These are phyloP conservation scores for Kwoniella shandongensis DNA, from an alignment of 768 basidiomycete species.

Conservation along the genomic window DNA sequence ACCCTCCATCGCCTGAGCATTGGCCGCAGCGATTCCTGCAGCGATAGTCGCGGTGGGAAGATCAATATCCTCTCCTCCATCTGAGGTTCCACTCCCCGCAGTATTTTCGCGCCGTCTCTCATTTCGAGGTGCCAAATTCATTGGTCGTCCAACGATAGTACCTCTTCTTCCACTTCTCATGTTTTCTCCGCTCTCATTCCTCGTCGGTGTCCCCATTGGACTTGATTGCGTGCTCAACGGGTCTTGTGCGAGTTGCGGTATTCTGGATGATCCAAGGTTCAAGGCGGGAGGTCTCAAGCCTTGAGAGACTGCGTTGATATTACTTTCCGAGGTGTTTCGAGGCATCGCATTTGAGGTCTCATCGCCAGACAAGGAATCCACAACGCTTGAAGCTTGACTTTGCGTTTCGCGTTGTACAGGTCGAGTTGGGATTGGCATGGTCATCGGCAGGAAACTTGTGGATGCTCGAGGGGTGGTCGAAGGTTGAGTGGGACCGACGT, in stretches of 20 bases:
- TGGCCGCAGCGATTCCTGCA: conserved; percentile 25
- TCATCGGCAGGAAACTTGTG: conserved; percentile 30
- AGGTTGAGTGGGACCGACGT: conserved; percentile 9
- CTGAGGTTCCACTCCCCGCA: conserved; percentile 46
- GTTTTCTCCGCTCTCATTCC: conserved; percentile 24
- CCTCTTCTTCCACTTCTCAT: conserved; percentile 32
- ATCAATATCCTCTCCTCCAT: conserved; percentile 47
- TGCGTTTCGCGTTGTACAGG: conserved; percentile 9
- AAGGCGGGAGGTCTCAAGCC: conserved; percentile 27
- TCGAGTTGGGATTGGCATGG: conserved; percentile 32
- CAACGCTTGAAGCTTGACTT: conserved; percentile 37
- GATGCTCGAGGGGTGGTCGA: conserved; percentile 42
- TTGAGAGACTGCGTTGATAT: conserved; percentile 20
- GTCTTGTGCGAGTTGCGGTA: conserved; percentile 38
- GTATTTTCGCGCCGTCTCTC: conserved; percentile 26
- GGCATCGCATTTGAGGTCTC: conserved; percentile 26
- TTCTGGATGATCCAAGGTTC: conserved; percentile 30
- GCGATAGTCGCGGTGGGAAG: conserved; percentile 36
- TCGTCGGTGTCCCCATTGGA: conserved; percentile 49
- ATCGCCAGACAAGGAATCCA: conserved; percentile 38
- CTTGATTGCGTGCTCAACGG: conserved; percentile 47
- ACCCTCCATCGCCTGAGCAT: conserved; percentile 27
- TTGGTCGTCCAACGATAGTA: conserved; percentile 48
- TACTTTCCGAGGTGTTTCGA: conserved; percentile 37
- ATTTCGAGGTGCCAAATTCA: conserved; percentile 29